Evolutionary conservation across 805 yeast species (phyloP).

Genomic region (Blastobotrys chiropterorum): DNA sequence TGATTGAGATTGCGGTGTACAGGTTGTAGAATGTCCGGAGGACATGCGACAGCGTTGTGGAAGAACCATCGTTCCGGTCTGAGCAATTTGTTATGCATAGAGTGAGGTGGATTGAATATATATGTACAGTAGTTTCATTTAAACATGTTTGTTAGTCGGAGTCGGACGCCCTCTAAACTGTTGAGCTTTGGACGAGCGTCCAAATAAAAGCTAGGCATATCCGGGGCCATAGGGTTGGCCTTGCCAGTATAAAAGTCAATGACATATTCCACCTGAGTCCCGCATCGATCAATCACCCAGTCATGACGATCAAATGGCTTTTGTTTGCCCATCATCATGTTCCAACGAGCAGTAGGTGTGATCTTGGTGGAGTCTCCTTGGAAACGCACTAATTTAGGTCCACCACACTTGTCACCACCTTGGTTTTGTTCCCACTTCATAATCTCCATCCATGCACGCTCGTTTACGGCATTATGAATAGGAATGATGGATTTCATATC

Average conservation of each 20-base stretch:
- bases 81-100: too few species aligned
- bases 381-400: slow-evolving; percentile 75
- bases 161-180: slow-evolving; percentile 67
- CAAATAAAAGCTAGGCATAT: slow-evolving; percentile 57
- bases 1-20: too few species aligned
- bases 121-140: too few species aligned
- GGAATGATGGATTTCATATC: slow-evolving; percentile 93
- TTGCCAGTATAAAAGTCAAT: slow-evolving; percentile 80
- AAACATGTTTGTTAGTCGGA: slow-evolving; percentile 60
- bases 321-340: slow-evolving; percentile 54
- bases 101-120: neutral
- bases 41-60: too few species aligned
- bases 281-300: slow-evolving; percentile 86
- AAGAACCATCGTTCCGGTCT: too few species aligned
- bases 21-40: too few species aligned
- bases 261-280: slow-evolving; percentile 76
- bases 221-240: slow-evolving; percentile 40
- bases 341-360: slow-evolving; percentile 80
- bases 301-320: slow-evolving; percentile 95
- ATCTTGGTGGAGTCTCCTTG: slow-evolving; percentile 81
- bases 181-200: slow-evolving; percentile 93
- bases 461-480: slow-evolving; percentile 89
- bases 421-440: slow-evolving; percentile 63
- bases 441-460: slow-evolving; percentile 84
- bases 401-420: slow-evolving; percentile 54